These are phyloP conservation scores for Staphylotrichum longicolle DNA, from an alignment of 495 filamentous ascomycete genomes.

Conservation along the genomic window DNA sequence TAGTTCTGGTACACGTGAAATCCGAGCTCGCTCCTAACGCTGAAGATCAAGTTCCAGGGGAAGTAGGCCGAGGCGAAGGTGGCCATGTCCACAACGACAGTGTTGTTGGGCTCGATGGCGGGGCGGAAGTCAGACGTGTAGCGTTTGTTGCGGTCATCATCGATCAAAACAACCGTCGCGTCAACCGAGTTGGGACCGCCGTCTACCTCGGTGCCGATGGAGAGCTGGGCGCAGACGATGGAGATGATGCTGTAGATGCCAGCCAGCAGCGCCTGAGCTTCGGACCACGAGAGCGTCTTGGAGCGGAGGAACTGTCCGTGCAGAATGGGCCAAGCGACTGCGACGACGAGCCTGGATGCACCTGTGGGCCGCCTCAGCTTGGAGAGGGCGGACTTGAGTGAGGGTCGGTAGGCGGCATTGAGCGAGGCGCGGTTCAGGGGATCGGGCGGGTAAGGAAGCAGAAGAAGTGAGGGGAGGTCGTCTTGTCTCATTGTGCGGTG, in stretches of 20 bases:
- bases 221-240: slow-evolving; percentile 59
- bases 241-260: slow-evolving; percentile 76
- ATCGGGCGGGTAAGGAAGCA: slow-evolving; percentile 57
- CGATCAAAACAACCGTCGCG: slow-evolving; percentile 69
- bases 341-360: slow-evolving; percentile 50
- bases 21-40: slow-evolving; percentile 59
- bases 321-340: slow-evolving; percentile 53
- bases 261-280: slow-evolving; percentile 68
- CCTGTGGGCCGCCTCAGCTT: slow-evolving; percentile 42
- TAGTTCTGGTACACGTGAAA: slow-evolving; percentile 43
- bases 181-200: slow-evolving; percentile 69
- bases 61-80: slow-evolving; percentile 63
- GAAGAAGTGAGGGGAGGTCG: slow-evolving; percentile 50
- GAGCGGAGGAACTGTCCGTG: slow-evolving; percentile 42
- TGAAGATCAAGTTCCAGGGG: slow-evolving; percentile 69
- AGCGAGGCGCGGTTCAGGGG: slow-evolving; percentile 46
- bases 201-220: slow-evolving; percentile 58
- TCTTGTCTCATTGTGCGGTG: slow-evolving; percentile 21
- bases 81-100: slow-evolving; percentile 61
- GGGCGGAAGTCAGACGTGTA: slow-evolving; percentile 29
- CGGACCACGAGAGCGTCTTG: slow-evolving; percentile 56
- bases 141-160: slow-evolving; percentile 50
- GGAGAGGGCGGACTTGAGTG: slow-evolving; percentile 47
- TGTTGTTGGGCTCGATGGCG: slow-evolving; percentile 42
- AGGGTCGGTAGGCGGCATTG: slow-evolving; percentile 56